Conservation (phyloP, 176 grass and related monocot species). For the Secale cereale region DNA sequence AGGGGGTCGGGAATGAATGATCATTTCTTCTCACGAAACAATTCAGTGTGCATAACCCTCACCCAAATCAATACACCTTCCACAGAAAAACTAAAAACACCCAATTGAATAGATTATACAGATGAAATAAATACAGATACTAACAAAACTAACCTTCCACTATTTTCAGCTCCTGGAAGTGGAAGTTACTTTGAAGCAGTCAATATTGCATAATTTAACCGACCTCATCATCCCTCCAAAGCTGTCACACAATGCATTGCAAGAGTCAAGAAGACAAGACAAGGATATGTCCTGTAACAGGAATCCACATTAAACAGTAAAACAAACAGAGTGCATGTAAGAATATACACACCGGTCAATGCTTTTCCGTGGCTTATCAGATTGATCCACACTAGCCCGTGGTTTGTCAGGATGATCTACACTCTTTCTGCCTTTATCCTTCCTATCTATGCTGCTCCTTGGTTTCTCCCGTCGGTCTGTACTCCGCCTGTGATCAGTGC, state of each 20-base stretch:
- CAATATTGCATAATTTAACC: conserved; percentile 84
- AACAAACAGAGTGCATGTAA: background rate
- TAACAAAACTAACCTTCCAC: conserved; percentile 44
- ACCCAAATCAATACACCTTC: conserved; percentile 22
- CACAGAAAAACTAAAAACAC: conserved; percentile 22
- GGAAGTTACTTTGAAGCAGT: conserved; percentile 84
- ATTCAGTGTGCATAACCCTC: background rate
- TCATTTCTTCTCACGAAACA: conserved; percentile 31
- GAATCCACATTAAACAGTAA: conserved; percentile 13
- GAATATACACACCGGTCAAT: conserved; percentile 72
- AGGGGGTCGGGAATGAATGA: background rate
- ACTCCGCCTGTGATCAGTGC: conserved; percentile 47
- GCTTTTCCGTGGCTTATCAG: conserved; percentile 88
- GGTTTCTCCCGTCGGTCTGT: conserved; percentile 53
- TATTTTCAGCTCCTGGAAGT: conserved; percentile 61
- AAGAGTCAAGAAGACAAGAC: conserved; percentile 16
- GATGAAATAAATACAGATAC: conserved; percentile 31
- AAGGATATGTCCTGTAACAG: conserved; percentile 4
- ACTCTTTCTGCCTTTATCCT: conserved; percentile 71
- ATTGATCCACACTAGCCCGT: conserved; percentile 62
- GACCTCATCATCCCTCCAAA: conserved; percentile 98
- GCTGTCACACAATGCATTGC: conserved; percentile 36
- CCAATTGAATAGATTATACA: conserved; percentile 47
- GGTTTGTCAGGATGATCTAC: conserved; percentile 65
- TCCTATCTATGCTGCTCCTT: conserved; percentile 68